A percentile compares a stretch with the other conserved stretches of the same genome.
Evolutionary conservation across 768 basidiomycete species (phyloP).

Genomic region (Tricholoma furcatifolium): DNA sequence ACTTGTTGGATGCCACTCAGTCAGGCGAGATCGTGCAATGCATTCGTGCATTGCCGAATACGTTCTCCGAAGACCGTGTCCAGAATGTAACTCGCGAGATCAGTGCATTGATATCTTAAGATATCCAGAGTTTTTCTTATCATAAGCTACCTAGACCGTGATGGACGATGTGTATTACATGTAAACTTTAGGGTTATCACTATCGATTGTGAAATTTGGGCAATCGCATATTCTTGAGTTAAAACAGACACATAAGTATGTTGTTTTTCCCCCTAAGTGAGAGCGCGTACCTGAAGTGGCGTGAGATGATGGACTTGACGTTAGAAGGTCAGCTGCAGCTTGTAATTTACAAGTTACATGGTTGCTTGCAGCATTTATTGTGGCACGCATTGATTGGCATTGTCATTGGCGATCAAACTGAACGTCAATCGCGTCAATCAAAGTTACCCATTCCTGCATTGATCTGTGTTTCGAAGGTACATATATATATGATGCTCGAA

Average conservation of each 20-base stretch:
- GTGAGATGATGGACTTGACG: too few relatives aligned
- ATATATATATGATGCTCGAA: conserved; percentile 8
- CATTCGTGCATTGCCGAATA: conserved; percentile 36
- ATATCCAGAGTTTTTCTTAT: conserved; percentile 1
- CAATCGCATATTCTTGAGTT: neutral
- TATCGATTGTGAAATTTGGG: neutral
- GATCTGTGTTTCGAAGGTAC: conserved; percentile 3
- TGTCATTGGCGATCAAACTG: neutral
- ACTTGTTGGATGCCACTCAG: conserved; percentile 38
- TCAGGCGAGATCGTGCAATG: conserved; percentile 37
- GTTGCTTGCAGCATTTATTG: too few relatives aligned
- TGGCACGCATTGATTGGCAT: too few relatives aligned
- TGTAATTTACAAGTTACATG: too few relatives aligned
- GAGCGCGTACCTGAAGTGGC: too few relatives aligned
- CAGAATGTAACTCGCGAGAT: conserved; percentile 51
- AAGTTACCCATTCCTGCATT: conserved; percentile 2
- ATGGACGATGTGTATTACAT: too few relatives aligned
- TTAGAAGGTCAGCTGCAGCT: too few relatives aligned
- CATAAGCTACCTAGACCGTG: too few relatives aligned
- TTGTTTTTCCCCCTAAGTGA: too few relatives aligned
- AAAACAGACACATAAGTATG: too few relatives aligned
- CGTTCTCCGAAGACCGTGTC: conserved; percentile 62
- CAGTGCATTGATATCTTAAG: conserved; percentile 34
- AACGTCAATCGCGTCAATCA: neutral
- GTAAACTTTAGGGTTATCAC: too few relatives aligned